These are phyloP conservation scores for Calonectria montana DNA, from an alignment of 2,329 filamentous ascomycete genomes.

Conservation along the genomic window DNA sequence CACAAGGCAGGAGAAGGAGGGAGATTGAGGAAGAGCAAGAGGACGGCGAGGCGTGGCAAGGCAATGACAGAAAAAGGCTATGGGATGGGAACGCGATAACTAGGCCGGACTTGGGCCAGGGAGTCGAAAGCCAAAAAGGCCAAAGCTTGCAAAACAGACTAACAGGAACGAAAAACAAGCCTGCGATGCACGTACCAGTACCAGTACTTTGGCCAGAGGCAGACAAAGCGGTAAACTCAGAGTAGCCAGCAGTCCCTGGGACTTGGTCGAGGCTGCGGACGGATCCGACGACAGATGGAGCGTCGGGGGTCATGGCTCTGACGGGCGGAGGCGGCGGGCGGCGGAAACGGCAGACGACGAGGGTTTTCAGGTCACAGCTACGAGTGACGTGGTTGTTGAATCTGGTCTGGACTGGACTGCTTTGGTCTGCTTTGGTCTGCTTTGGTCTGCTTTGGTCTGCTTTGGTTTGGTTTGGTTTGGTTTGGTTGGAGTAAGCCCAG, in stretches of 20 bases:
- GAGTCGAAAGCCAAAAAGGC: slow-evolving; percentile 7
- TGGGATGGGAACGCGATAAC: slow-evolving; percentile 10
- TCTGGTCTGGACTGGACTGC: background rate
- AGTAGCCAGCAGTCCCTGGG: background rate
- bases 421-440: background rate
- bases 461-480: background rate
- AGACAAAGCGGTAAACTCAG: slow-evolving; percentile 14
- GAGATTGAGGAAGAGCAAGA: background rate
- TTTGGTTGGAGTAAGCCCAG: background rate
- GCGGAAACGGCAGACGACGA: slow-evolving; percentile 6
- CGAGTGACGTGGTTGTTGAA: slow-evolving; percentile 5
- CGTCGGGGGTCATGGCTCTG: slow-evolving; percentile 14
- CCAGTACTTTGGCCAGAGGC: background rate
- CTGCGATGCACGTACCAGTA: slow-evolving; percentile 12
- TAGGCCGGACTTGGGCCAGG: slow-evolving; percentile 1
- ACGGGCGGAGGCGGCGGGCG: background rate
- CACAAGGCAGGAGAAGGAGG: background rate
- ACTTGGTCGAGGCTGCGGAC: slow-evolving; percentile 15
- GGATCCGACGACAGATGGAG: slow-evolving; percentile 25
- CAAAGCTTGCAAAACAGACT: slow-evolving; percentile 14
- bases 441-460: background rate
- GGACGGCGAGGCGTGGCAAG: background rate
- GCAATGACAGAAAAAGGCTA: slow-evolving; percentile 7
- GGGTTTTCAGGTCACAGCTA: background rate
- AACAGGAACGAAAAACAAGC: slow-evolving; percentile 6